phyloP scores from a whole-genome alignment of 371 early-diverging fungal species.

The Mycotypha africana region DNA sequence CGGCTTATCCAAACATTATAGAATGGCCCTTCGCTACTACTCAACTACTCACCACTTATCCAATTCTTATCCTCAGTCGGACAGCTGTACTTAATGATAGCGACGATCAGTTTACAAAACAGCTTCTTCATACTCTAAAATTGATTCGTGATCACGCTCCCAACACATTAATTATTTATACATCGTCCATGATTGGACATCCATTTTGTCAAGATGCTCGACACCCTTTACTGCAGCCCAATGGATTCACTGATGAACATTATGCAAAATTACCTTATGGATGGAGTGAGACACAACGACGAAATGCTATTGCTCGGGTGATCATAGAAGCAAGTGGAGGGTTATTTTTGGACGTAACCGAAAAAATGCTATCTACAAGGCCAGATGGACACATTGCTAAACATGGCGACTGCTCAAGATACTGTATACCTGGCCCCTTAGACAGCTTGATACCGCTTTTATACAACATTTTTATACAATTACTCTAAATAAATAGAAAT shows the following conservation, averaged over 20 bases:
- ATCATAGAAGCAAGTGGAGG: constrained; percentile 56
- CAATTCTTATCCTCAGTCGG: constrained; percentile 45
- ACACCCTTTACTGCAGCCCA: constrained; percentile 24
- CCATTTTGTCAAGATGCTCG: constrained; percentile 38
- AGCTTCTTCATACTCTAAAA: constrained; percentile 36
- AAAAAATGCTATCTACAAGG: too few relatives aligned
- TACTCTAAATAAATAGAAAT: too few relatives aligned
- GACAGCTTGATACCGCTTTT: constrained; percentile 50
- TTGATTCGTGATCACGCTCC: constrained; percentile 32
- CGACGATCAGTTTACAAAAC: constrained; percentile 38
- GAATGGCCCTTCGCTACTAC: constrained; percentile 45
- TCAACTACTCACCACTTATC: constrained; percentile 24
- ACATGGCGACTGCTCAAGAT: constrained; percentile 56
- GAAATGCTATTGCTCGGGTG: constrained; percentile 51
- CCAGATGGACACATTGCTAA: constrained; percentile 62
- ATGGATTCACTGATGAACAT: constrained; percentile 27
- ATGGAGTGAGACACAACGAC: constrained; percentile 47
- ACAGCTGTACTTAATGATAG: constrained; percentile 37
- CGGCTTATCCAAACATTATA: constrained; percentile 19
- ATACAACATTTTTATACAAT: constrained; percentile 41
- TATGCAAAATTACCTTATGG: constrained; percentile 37
- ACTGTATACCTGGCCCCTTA: constrained; percentile 60
- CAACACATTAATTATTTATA: constrained; percentile 40
- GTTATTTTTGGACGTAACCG: constrained; percentile 50
- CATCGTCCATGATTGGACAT: constrained; percentile 48